phyloP scores from a whole-genome alignment of 345 rosid species.

The Salix brachista region DNA sequence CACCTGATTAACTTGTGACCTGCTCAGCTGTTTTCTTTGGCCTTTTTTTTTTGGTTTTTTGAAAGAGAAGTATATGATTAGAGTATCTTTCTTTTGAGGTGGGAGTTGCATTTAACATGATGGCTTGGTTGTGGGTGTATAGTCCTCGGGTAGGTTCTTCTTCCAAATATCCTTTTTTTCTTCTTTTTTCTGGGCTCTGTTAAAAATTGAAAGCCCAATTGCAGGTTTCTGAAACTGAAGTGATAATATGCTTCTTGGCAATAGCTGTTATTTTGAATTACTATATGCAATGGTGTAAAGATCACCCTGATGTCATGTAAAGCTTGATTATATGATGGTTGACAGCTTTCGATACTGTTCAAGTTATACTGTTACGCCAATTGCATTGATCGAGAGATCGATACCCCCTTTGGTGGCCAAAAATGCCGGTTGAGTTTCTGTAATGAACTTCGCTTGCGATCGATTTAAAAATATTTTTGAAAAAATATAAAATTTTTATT shows the following conservation, averaged over 20 bases:
- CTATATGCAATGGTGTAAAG: background rate
- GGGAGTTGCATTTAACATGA: constrained; percentile 11
- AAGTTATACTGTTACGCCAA: background rate
- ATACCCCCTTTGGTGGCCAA: background rate
- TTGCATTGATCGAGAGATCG: background rate
- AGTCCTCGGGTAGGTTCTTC: constrained; percentile 33
- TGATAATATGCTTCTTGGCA: background rate
- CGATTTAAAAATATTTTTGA: too few species aligned
- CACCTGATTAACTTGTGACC: constrained; percentile 25
- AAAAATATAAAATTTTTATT: too few species aligned
- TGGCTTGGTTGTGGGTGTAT: constrained; percentile 26
- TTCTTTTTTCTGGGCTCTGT: background rate
- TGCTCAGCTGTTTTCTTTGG: constrained; percentile 8
- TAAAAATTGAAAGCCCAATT: constrained; percentile 16
- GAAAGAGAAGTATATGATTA: constrained; percentile 29
- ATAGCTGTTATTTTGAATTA: background rate
- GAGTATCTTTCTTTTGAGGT: constrained; percentile 22
- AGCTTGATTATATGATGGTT: background rate
- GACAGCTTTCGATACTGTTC: background rate
- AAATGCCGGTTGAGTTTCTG: too few species aligned
- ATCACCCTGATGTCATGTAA: background rate
- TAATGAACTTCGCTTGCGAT: too few species aligned
- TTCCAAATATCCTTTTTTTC: constrained; percentile 8
- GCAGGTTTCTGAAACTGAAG: constrained; percentile 3
- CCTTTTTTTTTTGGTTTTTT: constrained; percentile 4